Conservation (phyloP, 1,139 yeast genomes). For the Waltiozyma sp. region DNA sequence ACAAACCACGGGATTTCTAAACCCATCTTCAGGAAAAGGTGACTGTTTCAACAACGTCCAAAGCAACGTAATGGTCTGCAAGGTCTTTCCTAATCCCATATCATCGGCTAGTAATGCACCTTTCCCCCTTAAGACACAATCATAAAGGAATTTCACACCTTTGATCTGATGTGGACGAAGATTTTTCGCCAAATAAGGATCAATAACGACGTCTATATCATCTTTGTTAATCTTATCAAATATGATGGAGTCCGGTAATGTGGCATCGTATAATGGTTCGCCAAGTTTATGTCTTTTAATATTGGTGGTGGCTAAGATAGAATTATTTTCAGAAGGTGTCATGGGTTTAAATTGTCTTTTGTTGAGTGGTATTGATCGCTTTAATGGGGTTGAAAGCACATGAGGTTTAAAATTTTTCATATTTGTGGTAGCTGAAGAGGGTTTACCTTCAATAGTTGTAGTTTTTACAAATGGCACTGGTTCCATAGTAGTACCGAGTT, state of each 20-base stretch:
- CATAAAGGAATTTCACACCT: constrained; percentile 73
- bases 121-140: constrained; percentile 51
- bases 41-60: constrained; percentile 79
- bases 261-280: constrained; percentile 31
- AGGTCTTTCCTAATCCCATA: constrained; percentile 93
- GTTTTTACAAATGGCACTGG: not conserved
- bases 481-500: constrained; percentile 6
- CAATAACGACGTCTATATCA: constrained; percentile 55
- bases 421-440: too few species aligned
- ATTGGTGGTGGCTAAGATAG: not conserved
- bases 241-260: constrained; percentile 30
- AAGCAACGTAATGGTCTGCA: constrained; percentile 71
- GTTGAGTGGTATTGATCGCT: too few species aligned
- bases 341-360: constrained; percentile 14
- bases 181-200: constrained; percentile 44
- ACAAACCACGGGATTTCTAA: constrained; percentile 27
- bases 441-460: not conserved
- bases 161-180: constrained; percentile 79
- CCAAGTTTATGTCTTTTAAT: constrained; percentile 10
- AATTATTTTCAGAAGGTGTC: constrained; percentile 5
- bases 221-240: constrained; percentile 20
- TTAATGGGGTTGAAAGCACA: too few species aligned
- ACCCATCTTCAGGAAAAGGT: constrained; percentile 36
- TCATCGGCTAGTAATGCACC: constrained; percentile 93
- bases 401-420: too few species aligned